These are phyloP conservation scores for Picea sitchensis DNA, from an alignment of 75 land plant species.

Conservation along the genomic window DNA sequence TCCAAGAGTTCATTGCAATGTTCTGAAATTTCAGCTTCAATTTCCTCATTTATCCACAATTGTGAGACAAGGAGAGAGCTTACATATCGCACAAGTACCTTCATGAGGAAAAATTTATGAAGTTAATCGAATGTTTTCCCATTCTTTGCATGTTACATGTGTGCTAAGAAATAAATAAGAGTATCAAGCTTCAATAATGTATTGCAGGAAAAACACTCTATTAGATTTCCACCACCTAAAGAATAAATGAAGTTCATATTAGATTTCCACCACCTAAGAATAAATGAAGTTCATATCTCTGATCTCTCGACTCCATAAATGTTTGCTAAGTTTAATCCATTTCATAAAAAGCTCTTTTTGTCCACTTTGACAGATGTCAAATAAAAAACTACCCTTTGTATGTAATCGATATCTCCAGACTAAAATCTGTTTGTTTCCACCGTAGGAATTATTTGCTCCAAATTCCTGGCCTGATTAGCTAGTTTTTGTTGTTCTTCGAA, in stretches of 20 bases:
- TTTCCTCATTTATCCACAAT: constrained; percentile 57
- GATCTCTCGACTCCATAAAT: constrained; percentile 46
- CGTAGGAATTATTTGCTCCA: constrained; percentile 74
- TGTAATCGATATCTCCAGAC: constrained; percentile 61
- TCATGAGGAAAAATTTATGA: neutral
- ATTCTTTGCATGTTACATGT: no score
- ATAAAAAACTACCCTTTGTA: constrained; percentile 33
- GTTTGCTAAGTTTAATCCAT: constrained; percentile 40
- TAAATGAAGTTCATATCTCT: constrained; percentile 38
- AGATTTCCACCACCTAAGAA: no score
- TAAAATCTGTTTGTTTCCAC: constrained; percentile 63
- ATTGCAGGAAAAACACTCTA: no score
- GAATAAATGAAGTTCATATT: no score
- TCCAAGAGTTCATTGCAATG: constrained; percentile 39
- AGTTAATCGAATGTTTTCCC: no score
- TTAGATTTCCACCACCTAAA: no score
- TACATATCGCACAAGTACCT: constrained; percentile 55
- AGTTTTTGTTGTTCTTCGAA: constrained; percentile 54
- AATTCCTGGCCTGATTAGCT: constrained; percentile 46
- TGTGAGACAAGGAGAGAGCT: constrained; percentile 53
- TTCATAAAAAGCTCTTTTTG: constrained; percentile 48
- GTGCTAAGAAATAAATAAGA: no score
- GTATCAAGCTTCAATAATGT: no score
- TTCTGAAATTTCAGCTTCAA: constrained; percentile 42
- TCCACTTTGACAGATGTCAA: constrained; percentile 56